phyloP scores from a whole-genome alignment of 1,284 basidiomycete genomes.

The Ustilago bromivora region DNA sequence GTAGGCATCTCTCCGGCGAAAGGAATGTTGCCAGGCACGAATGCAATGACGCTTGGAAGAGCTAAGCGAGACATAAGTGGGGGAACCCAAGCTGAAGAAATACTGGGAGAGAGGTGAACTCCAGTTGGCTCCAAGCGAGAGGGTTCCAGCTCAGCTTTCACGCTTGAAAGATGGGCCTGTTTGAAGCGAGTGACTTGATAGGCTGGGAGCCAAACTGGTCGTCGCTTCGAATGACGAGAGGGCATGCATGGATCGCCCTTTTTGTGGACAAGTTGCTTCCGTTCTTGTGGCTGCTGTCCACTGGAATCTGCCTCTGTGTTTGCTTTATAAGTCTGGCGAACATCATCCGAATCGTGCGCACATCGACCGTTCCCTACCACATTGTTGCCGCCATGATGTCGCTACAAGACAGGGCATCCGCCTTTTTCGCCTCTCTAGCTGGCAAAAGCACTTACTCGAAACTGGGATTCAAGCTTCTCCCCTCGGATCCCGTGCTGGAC shows the following conservation, averaged over 20 bases:
- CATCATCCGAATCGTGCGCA: neutral
- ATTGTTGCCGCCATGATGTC: conserved; percentile 22
- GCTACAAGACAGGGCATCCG: conserved; percentile 30
- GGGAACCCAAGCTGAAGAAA: neutral
- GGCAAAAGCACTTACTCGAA: conserved; percentile 44
- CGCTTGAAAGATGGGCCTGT: neutral
- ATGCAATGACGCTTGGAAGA: neutral
- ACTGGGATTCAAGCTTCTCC: conserved; percentile 53
- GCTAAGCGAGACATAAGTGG: conserved; percentile 5
- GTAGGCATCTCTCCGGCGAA: neutral
- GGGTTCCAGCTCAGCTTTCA: conserved; percentile 13
- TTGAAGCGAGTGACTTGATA: conserved; percentile 11
- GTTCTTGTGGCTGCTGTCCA: neutral
- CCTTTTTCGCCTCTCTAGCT: conserved; percentile 28
- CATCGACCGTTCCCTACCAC: neutral
- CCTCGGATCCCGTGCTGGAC: conserved; percentile 42
- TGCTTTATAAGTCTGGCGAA: conserved; percentile 3
- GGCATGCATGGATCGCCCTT: neutral
- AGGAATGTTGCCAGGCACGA: neutral
- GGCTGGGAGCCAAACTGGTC: neutral
- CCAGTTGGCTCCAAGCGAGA: neutral
- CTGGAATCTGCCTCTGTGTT: neutral
- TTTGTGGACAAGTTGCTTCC: too few relatives aligned
- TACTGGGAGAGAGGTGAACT: neutral
- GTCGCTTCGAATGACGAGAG: neutral